Conservation (phyloP, 2,329 filamentous ascomycete genomes). For the Didymellaceae sp. region DNA sequence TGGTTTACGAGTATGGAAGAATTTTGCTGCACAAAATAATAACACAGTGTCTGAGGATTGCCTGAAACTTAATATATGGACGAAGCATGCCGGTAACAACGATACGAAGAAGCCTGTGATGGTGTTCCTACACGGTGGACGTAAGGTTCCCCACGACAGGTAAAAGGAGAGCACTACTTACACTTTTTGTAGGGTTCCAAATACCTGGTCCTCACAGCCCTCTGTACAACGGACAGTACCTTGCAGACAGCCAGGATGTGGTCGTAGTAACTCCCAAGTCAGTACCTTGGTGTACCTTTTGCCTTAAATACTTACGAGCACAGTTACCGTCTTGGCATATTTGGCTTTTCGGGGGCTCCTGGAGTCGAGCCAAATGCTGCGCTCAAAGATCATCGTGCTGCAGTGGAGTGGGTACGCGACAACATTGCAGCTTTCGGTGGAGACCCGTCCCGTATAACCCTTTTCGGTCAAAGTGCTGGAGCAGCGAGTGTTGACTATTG, state of each 20-base stretch:
- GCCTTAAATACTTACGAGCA: not conserved
- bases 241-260: slow-evolving; percentile 37
- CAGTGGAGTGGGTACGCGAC: slow-evolving; percentile 49
- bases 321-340: slow-evolving; percentile 49
- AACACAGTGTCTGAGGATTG: slow-evolving; percentile 38
- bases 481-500: slow-evolving; percentile 55
- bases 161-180: not conserved
- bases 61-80: slow-evolving; percentile 41
- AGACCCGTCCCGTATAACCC: slow-evolving; percentile 46
- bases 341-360: slow-evolving; percentile 48
- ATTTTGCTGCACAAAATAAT: slow-evolving; percentile 34
- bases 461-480: slow-evolving; percentile 52
- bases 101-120: slow-evolving; percentile 37
- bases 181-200: slow-evolving; percentile 25
- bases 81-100: slow-evolving; percentile 21
- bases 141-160: slow-evolving; percentile 20
- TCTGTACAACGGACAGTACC: slow-evolving; percentile 38
- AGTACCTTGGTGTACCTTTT: not conserved
- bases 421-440: slow-evolving; percentile 53
- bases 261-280: slow-evolving; percentile 42
- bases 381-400: slow-evolving; percentile 37
- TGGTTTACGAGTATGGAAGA: slow-evolving; percentile 34
- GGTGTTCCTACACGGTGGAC: slow-evolving; percentile 39
- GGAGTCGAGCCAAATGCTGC: slow-evolving; percentile 47
- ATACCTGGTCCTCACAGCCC: slow-evolving; percentile 34